Base-by-base conservation (phyloP, 2,329 filamentous ascomycete genomes). In the Fusarium xyrophilum region DNA sequence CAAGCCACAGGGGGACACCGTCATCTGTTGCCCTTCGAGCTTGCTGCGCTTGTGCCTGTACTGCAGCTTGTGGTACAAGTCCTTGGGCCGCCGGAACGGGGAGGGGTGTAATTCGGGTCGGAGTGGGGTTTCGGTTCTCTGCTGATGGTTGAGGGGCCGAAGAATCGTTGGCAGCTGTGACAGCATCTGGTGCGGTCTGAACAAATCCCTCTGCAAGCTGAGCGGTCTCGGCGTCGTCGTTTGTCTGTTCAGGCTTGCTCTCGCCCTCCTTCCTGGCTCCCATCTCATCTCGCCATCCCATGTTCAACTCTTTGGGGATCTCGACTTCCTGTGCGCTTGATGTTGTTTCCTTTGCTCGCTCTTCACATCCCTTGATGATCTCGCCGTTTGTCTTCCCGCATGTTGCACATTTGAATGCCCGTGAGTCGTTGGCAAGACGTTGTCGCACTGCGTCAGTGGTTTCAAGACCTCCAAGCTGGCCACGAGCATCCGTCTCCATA, bases 391-490 rank as follows among this genome's bases (percentile, higher is more conserved):
- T 85, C 79, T 85, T 89, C 21, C 80, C 89, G 76, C 95, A 98
- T 0, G 82, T 84, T 1, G 83, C 76, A 79, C 96, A 98, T 55
- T 81, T 86, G 85, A 89, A 97, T 1, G 71, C 75, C 2, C 79
- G 79, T 63, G 89, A 93, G 73, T 91, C 87, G 47, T 76, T 81
- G 7, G 96, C 96, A 73, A 96, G 86, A 46, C 86, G 82, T 73
- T 85, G 85, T 56, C 95, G 83, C 52, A 92, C 88, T 8, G 83
- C 84, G 21, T 90, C 89, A 28, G 82, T 87, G 6, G 90, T 90
- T 69, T 97, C 94, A 73, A 98, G 83, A 0, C 96, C 96, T 15
- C 96, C 96, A 3, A 99, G 83, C 82, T 98, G 96, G 2, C 96
- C 96, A 72, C 87, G 88, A 12, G 92, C 89, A 71, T 95, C 92